phyloP scores from a whole-genome alignment of 768 basidiomycete genomes.

The Scleroderma bovista region DNA sequence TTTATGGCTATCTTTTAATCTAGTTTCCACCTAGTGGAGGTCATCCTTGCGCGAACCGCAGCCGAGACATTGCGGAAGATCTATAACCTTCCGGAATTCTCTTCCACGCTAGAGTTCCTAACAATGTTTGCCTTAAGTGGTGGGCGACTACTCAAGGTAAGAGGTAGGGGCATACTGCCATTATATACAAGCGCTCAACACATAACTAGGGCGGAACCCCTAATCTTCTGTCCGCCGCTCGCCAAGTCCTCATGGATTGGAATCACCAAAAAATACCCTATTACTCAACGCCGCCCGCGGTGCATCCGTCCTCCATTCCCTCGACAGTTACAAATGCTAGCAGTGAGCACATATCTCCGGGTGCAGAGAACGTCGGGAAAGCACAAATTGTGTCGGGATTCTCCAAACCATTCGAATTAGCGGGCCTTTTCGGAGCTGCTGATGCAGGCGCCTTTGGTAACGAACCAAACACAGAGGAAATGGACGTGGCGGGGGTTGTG shows the following conservation, averaged over 20 bases:
- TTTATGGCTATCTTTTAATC: background rate
- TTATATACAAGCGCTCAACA: background rate
- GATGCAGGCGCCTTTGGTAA: conserved; percentile 76
- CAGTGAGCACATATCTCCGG: conserved; percentile 47
- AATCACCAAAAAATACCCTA: conserved; percentile 95
- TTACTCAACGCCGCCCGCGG: conserved; percentile 69
- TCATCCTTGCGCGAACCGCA: conserved; percentile 74
- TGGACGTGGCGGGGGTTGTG: conserved; percentile 41
- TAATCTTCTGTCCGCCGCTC: conserved; percentile 76
- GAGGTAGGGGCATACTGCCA: background rate
- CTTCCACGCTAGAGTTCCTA: conserved; percentile 73
- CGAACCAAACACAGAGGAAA: conserved; percentile 32
- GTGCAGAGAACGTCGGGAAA: conserved; percentile 76
- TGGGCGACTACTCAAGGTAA: conserved; percentile 80
- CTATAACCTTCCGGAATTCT: conserved; percentile 77
- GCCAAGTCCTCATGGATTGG: conserved; percentile 85
- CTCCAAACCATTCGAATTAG: conserved; percentile 75
- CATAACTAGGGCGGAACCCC: conserved; percentile 76
- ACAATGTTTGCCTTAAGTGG: conserved; percentile 83
- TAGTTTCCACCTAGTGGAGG: conserved; percentile 56
- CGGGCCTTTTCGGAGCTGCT: conserved; percentile 73
- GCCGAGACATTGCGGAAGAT: conserved; percentile 69
- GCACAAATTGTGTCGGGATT: conserved; percentile 70
- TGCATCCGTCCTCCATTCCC: conserved; percentile 76
- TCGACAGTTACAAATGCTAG: conserved; percentile 36